phyloP scores from a whole-genome alignment of 164 flowering plant genomes.

The Magnolia sinica region DNA sequence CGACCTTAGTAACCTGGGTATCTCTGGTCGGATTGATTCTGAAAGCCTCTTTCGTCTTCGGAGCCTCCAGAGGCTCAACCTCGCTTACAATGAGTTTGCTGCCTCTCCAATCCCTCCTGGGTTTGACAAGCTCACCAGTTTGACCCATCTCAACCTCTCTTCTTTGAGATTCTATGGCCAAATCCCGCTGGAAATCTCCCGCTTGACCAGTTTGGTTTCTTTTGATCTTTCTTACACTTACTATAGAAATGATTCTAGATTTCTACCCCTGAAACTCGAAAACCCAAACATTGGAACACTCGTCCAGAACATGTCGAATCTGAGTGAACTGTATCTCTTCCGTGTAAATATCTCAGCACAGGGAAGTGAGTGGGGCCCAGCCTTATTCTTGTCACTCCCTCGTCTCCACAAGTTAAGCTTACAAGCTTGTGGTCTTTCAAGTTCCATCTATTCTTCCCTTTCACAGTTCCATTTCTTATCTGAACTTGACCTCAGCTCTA shows the following conservation, averaged over 20 bases:
- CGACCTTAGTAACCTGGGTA: conserved; percentile 27
- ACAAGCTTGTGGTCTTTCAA: not conserved
- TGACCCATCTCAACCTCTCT: conserved; percentile 44
- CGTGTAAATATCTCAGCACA: too few relatives aligned
- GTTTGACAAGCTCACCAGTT: not conserved
- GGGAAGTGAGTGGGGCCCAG: not conserved
- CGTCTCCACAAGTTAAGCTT: not conserved
- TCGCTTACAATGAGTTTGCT: conserved; percentile 35
- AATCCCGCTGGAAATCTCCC: conserved; percentile 31
- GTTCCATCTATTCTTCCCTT: not conserved
- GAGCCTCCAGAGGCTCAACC: conserved; percentile 31
- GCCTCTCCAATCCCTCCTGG: conserved; percentile 28
- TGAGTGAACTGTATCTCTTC: not conserved
- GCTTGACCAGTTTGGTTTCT: conserved; percentile 22
- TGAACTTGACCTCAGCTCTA: not conserved
- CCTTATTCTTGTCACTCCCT: not conserved
- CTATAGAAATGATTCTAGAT: not conserved
- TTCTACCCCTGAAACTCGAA: not conserved
- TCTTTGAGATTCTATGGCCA: conserved; percentile 16
- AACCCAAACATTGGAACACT: not conserved
- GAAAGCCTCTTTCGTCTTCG: not conserved
- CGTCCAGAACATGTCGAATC: not conserved
- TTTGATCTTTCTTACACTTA: conserved; percentile 3
- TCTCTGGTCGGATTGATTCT: conserved; percentile 11
- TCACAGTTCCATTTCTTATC: not conserved